Conservation (phyloP, 805 yeast species). For the Tetrapisispora taiwanensis region DNA sequence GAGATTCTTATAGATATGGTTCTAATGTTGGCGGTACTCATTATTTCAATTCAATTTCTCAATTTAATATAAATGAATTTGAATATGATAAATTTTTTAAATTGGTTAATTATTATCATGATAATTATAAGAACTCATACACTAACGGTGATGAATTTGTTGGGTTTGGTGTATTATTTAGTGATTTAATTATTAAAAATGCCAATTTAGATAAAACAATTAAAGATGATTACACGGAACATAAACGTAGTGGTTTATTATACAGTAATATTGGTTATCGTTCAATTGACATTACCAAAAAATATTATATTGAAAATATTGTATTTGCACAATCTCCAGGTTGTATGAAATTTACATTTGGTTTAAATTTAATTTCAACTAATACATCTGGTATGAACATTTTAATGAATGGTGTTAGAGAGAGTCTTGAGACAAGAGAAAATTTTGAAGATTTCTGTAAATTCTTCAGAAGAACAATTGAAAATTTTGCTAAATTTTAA, state of each 20-base stretch:
- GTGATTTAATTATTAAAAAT: constrained; percentile 9
- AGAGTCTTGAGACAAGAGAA: constrained; percentile 5
- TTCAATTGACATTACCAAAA: constrained; percentile 2
- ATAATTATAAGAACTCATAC: constrained; percentile 7
- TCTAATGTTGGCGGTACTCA: constrained; percentile 21
- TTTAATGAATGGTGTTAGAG: constrained; percentile 11
- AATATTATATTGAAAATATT: constrained; percentile 9
- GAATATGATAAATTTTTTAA: constrained; percentile 13
- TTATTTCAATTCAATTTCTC: constrained; percentile 16
- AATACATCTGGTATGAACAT: constrained; percentile 17
- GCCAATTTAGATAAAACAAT: constrained; percentile 16
- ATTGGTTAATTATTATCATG: constrained; percentile 14
- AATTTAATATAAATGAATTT: constrained; percentile 9
- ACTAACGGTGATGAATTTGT: constrained; percentile 10
- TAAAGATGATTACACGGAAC: constrained; percentile 8
- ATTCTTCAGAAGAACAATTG: neutral
- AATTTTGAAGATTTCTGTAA: constrained; percentile 1
- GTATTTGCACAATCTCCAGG: constrained; percentile 19
- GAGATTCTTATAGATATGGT: constrained; percentile 16
- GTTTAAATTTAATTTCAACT: constrained; percentile 15
- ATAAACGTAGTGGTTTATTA: constrained; percentile 17
- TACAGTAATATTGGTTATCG: constrained; percentile 21
- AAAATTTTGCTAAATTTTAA: neutral
- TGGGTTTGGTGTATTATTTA: constrained; percentile 18
- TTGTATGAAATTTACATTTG: constrained; percentile 15